Conservation (phyloP, 805 yeast species). For the Danielia oregonensis region DNA sequence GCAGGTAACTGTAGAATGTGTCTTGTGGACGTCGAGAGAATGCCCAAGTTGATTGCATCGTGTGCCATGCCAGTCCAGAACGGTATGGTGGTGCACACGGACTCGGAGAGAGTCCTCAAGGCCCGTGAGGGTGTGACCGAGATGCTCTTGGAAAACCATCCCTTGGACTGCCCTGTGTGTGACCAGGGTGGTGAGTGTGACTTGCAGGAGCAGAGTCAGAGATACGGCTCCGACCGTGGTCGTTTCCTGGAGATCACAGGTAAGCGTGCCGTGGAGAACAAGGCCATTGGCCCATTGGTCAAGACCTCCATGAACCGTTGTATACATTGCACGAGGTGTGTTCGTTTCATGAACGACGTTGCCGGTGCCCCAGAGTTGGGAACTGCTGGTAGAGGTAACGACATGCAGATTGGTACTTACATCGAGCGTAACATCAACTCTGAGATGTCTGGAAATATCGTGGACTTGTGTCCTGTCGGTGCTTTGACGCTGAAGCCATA, state of each 20-base stretch:
- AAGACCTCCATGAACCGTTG: constrained; percentile 92
- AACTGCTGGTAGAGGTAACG: constrained; percentile 86
- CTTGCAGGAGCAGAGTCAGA: constrained; percentile 78
- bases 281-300: constrained; percentile 84
- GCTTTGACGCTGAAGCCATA: constrained; percentile 88
- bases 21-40: constrained; percentile 82
- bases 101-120: constrained; percentile 71
- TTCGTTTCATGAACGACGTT: constrained; percentile 82
- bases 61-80: constrained; percentile 90
- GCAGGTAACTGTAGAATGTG: constrained; percentile 96
- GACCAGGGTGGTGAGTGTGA: constrained; percentile 96
- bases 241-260: constrained; percentile 78
- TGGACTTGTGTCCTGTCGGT: constrained; percentile 89
- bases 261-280: constrained; percentile 86
- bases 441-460: constrained; percentile 81
- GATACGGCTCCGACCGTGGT: constrained; percentile 85
- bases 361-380: constrained; percentile 94
- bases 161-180: constrained; percentile 88
- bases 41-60: constrained; percentile 86
- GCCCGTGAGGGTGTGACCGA: constrained; percentile 91
- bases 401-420: constrained; percentile 87
- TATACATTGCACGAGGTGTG: constrained; percentile 89
- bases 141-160: constrained; percentile 83
- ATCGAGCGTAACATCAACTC: constrained; percentile 80
- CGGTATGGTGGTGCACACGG: constrained; percentile 84